Percentiles rank a stretch among this genome's conserved stretches.
Evolutionary conservation across 2,329 filamentous ascomycete species (phyloP).

Genomic region (Stachybotrys echinatus): DNA sequence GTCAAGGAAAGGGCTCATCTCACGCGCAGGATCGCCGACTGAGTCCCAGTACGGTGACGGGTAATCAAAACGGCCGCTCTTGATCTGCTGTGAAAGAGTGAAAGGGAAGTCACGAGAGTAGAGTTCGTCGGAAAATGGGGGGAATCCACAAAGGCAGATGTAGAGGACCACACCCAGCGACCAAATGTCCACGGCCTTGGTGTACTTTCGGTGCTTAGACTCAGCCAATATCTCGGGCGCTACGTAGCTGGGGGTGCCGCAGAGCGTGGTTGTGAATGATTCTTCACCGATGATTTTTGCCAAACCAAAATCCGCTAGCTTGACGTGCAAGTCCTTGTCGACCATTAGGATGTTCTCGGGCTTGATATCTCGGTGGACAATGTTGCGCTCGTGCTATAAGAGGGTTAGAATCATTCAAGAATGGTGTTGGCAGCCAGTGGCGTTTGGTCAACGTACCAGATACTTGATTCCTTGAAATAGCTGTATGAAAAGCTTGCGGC

Average conservation of each 20-base stretch:
- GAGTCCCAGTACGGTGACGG: slow-evolving; percentile 84
- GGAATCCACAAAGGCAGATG: slow-evolving; percentile 77
- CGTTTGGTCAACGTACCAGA: slow-evolving; percentile 64
- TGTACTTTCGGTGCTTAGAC: slow-evolving; percentile 61
- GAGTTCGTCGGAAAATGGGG: slow-evolving; percentile 82
- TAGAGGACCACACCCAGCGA: slow-evolving; percentile 81
- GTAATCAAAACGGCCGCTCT: slow-evolving; percentile 83
- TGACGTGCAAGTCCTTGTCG: slow-evolving; percentile 72
- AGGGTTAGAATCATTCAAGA: background rate
- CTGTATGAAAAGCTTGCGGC: slow-evolving; percentile 76
- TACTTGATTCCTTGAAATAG: slow-evolving; percentile 85
- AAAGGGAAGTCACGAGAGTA: slow-evolving; percentile 71
- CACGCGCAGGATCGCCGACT: slow-evolving; percentile 62
- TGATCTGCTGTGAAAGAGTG: slow-evolving; percentile 73
- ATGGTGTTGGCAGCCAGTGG: too few species aligned
- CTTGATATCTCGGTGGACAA: slow-evolving; percentile 85
- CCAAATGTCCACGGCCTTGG: slow-evolving; percentile 80
- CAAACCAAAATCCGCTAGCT: slow-evolving; percentile 75
- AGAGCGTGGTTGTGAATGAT: slow-evolving; percentile 84
- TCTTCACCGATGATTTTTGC: slow-evolving; percentile 88
- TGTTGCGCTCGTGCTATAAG: slow-evolving; percentile 77
- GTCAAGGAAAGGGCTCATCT: slow-evolving; percentile 18
- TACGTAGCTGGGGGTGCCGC: slow-evolving; percentile 64
- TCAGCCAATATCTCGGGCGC: slow-evolving; percentile 77
- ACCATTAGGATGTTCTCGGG: slow-evolving; percentile 75